Evolutionary conservation across 2,329 filamentous ascomycete species (phyloP), one percentile per base, ranked within the genome.

Genomic region (Monosporascus sp.): DNA sequence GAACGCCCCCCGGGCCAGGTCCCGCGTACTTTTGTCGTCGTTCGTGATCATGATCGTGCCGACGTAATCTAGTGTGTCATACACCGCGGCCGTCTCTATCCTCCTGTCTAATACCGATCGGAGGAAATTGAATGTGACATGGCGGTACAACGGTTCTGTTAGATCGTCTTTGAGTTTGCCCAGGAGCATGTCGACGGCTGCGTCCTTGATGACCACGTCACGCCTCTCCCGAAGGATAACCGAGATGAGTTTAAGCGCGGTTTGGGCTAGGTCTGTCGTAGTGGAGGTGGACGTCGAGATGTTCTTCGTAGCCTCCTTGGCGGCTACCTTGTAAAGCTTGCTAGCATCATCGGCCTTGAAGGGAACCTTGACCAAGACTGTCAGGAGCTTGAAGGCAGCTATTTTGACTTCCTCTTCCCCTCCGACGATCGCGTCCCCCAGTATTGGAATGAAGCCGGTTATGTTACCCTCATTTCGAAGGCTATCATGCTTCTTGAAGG

Each of bases 11-110:
- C 94, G 82, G 15, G 93, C 92, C 38, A 96, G 77, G 67, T 97
- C 90, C 50, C 94, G 83, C 2, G 93, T 93, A 58, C 88, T 85
- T 61, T 88, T 88, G 61, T 95, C 92, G 57, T 96, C 90, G 66
- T 97, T 97, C 45, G 89, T 96, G 52, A 99, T 88, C 92, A 97
- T 97, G 68, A 97, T 88, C 3, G 83, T 86, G 47, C 90, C 90
- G 31, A 96, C 86, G 62, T 91, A 86, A 67, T 99, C 94, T 57
- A 97, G 81, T 8, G 88, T 86, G 65, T 97, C 93, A 66, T 99
- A 99, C 31, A 99, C 85, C 42, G 88, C 81, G 0, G 92, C 86
- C 7, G 95, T 91, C 63, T 96, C 82, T 44, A 97, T 79, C 66
- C 88, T 93, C 18, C 92, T 84, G 50, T 89, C 87, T 65, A 99